These are phyloP conservation scores for Leucogyrophana mollusca DNA, from an alignment of 768 basidiomycete genomes.

Conservation along the genomic window DNA sequence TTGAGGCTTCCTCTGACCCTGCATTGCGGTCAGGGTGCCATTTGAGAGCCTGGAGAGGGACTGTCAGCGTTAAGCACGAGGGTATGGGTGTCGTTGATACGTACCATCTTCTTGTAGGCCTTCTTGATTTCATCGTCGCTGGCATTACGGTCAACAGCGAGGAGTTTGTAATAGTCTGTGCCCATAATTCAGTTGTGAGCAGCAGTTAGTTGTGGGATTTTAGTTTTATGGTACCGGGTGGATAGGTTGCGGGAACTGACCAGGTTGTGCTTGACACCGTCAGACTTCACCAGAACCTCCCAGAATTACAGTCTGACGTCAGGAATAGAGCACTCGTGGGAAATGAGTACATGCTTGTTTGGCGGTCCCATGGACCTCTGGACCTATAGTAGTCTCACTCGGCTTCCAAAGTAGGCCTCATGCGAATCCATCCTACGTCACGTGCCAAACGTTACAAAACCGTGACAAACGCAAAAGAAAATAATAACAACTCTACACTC, in stretches of 20 bases:
- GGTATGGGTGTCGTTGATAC: slow-evolving; percentile 12
- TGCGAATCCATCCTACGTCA: too few species aligned
- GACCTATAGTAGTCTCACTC: too few species aligned
- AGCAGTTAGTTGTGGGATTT: background rate
- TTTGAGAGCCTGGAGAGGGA: slow-evolving; percentile 66
- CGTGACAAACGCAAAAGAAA: too few species aligned
- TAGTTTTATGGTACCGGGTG: slow-evolving; percentile 4
- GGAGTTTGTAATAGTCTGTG: slow-evolving; percentile 83
- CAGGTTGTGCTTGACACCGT: background rate
- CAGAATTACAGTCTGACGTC: slow-evolving; percentile 35
- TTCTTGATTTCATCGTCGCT: slow-evolving; percentile 87
- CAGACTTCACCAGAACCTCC: slow-evolving; percentile 29
- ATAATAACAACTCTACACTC: too few species aligned
- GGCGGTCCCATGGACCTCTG: too few species aligned
- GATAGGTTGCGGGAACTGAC: background rate
- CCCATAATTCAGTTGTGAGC: slow-evolving; percentile 52
- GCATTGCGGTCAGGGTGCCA: slow-evolving; percentile 94
- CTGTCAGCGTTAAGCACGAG: slow-evolving; percentile 3
- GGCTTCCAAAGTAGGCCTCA: too few species aligned
- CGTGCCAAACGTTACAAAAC: too few species aligned
- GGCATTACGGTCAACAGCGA: slow-evolving; percentile 74
- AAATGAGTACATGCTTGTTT: too few species aligned
- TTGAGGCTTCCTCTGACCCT: slow-evolving; percentile 80
- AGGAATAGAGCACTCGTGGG: slow-evolving; percentile 10
- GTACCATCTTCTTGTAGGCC: slow-evolving; percentile 92